Evolutionary conservation across 169 alveolate species (phyloP).

Genomic region (Amoebophrya sp.): DNA sequence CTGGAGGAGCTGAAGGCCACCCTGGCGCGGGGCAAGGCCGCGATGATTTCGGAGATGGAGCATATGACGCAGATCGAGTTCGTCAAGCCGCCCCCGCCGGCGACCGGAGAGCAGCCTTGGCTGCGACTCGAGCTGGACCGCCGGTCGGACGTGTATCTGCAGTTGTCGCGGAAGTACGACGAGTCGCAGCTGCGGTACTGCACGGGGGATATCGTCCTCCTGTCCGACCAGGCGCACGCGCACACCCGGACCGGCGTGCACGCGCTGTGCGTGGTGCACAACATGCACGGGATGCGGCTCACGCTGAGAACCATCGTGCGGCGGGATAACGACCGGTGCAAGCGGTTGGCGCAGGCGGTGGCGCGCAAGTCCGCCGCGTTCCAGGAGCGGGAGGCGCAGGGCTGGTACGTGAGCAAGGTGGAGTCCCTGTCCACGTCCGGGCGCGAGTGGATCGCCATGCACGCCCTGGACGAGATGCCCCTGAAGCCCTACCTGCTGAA

Average conservation of each 20-base stretch:
- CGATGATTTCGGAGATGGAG: background rate
- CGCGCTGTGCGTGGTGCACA: background rate
- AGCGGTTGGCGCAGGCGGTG: background rate
- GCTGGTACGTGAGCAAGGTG: background rate
- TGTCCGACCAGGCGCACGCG: background rate
- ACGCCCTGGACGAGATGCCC: background rate
- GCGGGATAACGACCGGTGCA: background rate
- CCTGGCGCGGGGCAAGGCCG: background rate
- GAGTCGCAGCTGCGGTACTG: background rate
- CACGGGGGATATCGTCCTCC: background rate
- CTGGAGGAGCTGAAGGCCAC: background rate
- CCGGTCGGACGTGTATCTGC: background rate
- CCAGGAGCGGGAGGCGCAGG: background rate
- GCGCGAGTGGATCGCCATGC: background rate
- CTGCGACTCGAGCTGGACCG: background rate
- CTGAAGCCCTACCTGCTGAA: background rate
- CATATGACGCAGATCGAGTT: background rate
- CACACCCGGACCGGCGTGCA: background rate
- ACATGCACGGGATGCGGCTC: background rate
- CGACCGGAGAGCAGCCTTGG: background rate
- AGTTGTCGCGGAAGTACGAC: background rate
- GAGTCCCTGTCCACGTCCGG: background rate
- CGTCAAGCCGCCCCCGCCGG: too few relatives aligned
- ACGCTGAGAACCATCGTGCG: background rate
- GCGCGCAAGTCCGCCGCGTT: background rate